Percentiles rank a stretch among this genome's conserved stretches.
These are phyloP conservation scores for Kodamaea plutei DNA, from an alignment of 1,139 yeast genomes.

Conservation along the genomic window DNA sequence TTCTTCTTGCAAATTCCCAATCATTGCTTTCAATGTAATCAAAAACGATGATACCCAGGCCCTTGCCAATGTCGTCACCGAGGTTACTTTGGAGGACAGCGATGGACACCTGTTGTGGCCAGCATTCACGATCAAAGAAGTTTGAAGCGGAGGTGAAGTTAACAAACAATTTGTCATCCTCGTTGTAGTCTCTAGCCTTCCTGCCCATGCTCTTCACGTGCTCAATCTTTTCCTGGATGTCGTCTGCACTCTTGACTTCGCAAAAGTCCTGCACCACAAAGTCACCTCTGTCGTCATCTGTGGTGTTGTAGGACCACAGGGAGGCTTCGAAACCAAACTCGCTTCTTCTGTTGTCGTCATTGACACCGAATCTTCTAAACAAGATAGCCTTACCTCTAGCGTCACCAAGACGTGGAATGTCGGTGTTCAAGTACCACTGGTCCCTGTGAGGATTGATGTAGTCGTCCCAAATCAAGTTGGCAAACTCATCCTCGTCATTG, in stretches of 20 bases:
- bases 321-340: conserved; percentile 67
- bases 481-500: conserved; percentile 60
- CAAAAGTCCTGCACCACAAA: conserved; percentile 74
- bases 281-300: conserved; percentile 59
- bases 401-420: conserved; percentile 57
- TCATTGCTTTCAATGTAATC: conserved; percentile 64
- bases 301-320: conserved; percentile 64
- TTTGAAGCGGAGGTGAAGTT: conserved; percentile 76
- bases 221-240: conserved; percentile 53
- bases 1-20: conserved; percentile 53
- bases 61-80: conserved; percentile 47
- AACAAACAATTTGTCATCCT: conserved; percentile 56
- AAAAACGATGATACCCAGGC: conserved; percentile 58
- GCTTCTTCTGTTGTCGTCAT: conserved; percentile 37
- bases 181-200: conserved; percentile 47
- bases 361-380: conserved; percentile 68
- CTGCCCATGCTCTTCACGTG: conserved; percentile 56
- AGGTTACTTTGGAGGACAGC: conserved; percentile 48
- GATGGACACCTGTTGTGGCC: conserved; percentile 68
- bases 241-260: conserved; percentile 52
- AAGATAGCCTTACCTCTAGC: conserved; percentile 64
- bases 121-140: conserved; percentile 65
- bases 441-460: conserved; percentile 50
- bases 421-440: conserved; percentile 58
- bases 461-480: conserved; percentile 57